Base-by-base conservation (phyloP, 208 protist genomes). In the Kentomonas sorsogonicus region DNA sequence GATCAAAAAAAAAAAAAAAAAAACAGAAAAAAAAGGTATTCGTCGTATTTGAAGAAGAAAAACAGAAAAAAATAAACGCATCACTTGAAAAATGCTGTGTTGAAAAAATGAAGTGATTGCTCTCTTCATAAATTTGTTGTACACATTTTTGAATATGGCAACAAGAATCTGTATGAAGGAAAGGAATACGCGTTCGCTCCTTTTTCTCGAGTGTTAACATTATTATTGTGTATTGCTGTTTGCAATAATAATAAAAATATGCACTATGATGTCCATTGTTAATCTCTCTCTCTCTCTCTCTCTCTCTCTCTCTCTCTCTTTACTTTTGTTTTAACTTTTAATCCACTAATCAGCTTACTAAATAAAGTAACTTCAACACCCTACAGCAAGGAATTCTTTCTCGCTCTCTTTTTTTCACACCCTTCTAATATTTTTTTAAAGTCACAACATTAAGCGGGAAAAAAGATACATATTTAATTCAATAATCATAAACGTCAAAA, bases 341-440 rank as follows among this genome's bases (percentile, higher is more conserved):
- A 10, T 51, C 16, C 16, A 27, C 9, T 27, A 51, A 26, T 27
- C 16, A 22, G 11, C 16, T 13, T 30, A 9, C 10, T 18, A 53
- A 20, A 52, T 15, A 51, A 51, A 15, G 22, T 51, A 51, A 27
- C 20, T 16, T 52, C 11, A 41, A 41, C 11, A 41, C 38, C 33
- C 11, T n/a, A n/a, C n/a, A n/a, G n/a, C n/a, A n/a, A n/a, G n/a
- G n/a, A n/a, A n/a, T n/a, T 20, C 23, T 47, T 4, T 9, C 33
- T 47, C 13, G 18, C n/a, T 48, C 31, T 47, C 23, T 38, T 47
- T 59, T 47, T 65, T 46, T 18, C 47, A 30, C 27, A 5, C 9
- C 27, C 27, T 59, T 58, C 22, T 55, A 60, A 18, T 66, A 25
- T 56, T 58, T 63, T 60, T 7, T 67, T 51, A 33, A 22, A 16